Conservation (phyloP, 179 eudicot genomes). For the Patellifolia procumbens region DNA sequence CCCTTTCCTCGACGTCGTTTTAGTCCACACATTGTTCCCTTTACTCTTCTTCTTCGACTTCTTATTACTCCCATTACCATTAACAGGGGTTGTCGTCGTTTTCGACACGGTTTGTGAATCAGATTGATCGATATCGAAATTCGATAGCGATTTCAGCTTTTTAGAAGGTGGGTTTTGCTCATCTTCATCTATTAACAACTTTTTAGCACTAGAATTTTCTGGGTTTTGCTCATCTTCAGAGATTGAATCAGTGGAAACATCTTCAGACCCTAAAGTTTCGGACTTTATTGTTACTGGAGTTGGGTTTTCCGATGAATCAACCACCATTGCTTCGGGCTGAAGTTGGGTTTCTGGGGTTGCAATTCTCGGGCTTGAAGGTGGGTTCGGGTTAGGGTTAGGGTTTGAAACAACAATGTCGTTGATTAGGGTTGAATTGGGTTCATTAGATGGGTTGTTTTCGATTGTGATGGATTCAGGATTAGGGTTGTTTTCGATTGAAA, state of each 20-base stretch:
- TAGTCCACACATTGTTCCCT: slow-evolving; percentile 64
- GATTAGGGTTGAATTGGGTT: background rate
- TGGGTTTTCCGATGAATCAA: slow-evolving; percentile 19
- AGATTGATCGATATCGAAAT: slow-evolving; percentile 10
- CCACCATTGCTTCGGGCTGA: slow-evolving; percentile 14
- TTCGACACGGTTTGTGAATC: slow-evolving; percentile 6
- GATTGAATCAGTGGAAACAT: slow-evolving; percentile 40
- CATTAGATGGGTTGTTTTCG: background rate
- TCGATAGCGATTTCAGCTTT: slow-evolving; percentile 45
- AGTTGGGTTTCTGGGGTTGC: background rate
- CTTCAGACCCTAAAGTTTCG: slow-evolving; percentile 46
- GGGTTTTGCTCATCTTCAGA: slow-evolving; percentile 39
- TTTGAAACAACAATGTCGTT: background rate
- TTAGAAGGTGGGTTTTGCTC: slow-evolving; percentile 35
- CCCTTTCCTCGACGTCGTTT: slow-evolving; percentile 61
- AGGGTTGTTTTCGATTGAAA: background rate
- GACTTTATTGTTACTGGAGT: slow-evolving; percentile 23
- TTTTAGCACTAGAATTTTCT: slow-evolving; percentile 30
- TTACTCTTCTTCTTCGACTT: slow-evolving; percentile 31
- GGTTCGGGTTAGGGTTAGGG: slow-evolving; percentile 15
- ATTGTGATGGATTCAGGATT: background rate
- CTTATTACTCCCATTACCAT: slow-evolving; percentile 19
- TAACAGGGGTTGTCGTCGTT: background rate
- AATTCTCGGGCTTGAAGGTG: slow-evolving; percentile 13
- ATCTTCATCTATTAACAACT: slow-evolving; percentile 39